phyloP scores from a whole-genome alignment of 2,329 filamentous ascomycete species.

The Diplodia intermedia region DNA sequence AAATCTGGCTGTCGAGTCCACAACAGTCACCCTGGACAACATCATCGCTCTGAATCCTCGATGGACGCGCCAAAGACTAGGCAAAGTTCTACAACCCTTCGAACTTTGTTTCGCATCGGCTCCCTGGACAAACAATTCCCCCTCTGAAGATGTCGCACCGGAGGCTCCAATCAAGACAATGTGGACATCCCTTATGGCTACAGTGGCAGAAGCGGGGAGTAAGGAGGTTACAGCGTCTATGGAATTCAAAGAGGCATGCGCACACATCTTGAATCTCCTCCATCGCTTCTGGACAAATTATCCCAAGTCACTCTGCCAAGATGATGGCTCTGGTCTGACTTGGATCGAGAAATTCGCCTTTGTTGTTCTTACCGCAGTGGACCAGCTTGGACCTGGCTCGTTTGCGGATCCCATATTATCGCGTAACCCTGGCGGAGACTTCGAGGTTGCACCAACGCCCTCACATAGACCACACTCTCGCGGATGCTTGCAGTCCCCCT shows the following conservation, averaged over 20 bases:
- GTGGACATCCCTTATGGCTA: slow-evolving; percentile 67
- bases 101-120: slow-evolving; percentile 60
- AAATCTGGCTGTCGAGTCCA: slow-evolving; percentile 64
- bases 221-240: slow-evolving; percentile 91
- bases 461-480: slow-evolving; percentile 62
- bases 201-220: slow-evolving; percentile 70
- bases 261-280: slow-evolving; percentile 72
- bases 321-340: slow-evolving; percentile 47
- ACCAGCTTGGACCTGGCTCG: slow-evolving; percentile 56
- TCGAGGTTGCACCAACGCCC: slow-evolving; percentile 70
- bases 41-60: slow-evolving; percentile 83
- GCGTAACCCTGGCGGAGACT: slow-evolving; percentile 64
- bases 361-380: slow-evolving; percentile 59
- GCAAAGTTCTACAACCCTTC: slow-evolving; percentile 68
- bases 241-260: slow-evolving; percentile 82
- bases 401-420: slow-evolving; percentile 59
- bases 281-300: slow-evolving; percentile 71
- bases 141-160: slow-evolving; percentile 17
- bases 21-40: slow-evolving; percentile 68
- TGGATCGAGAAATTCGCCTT: slow-evolving; percentile 60
- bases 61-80: slow-evolving; percentile 80
- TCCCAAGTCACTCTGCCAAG: slow-evolving; percentile 44
- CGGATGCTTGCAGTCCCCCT: slow-evolving; percentile 62
- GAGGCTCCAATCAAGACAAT: slow-evolving; percentile 50
- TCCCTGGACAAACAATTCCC: slow-evolving; percentile 51